Conservation (phyloP, 23 red algal genomes). For the Cyanidioschyzon merolae region DNA sequence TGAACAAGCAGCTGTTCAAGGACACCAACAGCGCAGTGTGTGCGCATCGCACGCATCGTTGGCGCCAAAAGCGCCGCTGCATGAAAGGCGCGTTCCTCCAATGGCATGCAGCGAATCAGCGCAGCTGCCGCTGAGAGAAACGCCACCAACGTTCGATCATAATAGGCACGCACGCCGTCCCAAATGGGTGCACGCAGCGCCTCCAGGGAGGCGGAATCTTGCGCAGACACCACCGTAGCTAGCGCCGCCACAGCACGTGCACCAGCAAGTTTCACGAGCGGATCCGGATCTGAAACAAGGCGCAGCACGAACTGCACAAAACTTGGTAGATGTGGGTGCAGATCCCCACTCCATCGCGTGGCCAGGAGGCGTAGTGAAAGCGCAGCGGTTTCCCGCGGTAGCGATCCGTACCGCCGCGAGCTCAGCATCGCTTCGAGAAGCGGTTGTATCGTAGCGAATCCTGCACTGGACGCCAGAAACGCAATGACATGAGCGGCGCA, state of each 20-base stretch:
- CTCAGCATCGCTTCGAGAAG: constrained; percentile 3
- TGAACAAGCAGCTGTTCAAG: background rate
- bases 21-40: background rate
- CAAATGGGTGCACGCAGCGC: background rate
- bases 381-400: background rate
- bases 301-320: background rate
- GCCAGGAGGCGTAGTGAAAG: background rate
- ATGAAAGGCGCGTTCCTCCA: background rate
- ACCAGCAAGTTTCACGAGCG: constrained; percentile 13
- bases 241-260: background rate
- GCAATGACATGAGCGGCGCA: background rate
- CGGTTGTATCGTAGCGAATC: background rate
- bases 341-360: too few species aligned
- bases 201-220: background rate
- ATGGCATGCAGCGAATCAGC: background rate
- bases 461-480: background rate
- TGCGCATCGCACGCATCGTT: constrained; percentile 4
- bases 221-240: background rate
- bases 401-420: background rate
- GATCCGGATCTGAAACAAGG: background rate
- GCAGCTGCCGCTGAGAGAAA: background rate
- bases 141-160: background rate
- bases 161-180: background rate
- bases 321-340: background rate
- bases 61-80: background rate